Evolutionary conservation across 257 asterid genomes (phyloP), one percentile per base, ranked within the genome.

Genomic region (Solanum chiquidenum): DNA sequence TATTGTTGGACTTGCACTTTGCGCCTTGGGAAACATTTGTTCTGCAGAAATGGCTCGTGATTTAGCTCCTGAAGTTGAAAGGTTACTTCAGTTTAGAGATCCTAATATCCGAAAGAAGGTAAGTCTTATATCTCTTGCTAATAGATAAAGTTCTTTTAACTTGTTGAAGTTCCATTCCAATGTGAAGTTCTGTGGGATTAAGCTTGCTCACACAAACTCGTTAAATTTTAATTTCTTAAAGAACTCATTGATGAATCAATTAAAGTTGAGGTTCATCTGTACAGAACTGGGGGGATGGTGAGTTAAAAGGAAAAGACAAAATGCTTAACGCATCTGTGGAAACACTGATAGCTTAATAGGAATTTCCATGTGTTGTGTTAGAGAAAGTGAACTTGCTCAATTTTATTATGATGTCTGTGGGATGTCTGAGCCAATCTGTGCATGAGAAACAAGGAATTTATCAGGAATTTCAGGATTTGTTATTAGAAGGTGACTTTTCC

Each of bases 31-130:
- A 73, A 97, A 97, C 87, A 97, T 96, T 83, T 93, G 99, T 90
- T 97, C 99, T 85, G 99, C 98, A 83, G 99, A 97, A 93, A 97
- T 97, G 99, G 99, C 99, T 89, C 99, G 99, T 86, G 99, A 97
- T 90, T 97, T 97, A 90, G 99, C 99, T 64, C 99, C 98, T 38
- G 99, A 97, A 89, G 98, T 97, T 40, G 98, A 97, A 96, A 93
- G 98, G 87, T 91, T 97, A 87, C 97, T 97, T 84, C 98, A 96
- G 90, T 97, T 97, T 87, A 94, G 98, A 90, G 99, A 97, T 94
- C 99, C 99, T 89, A 97, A 97, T 90, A 89, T 96, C 89, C 92
- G 99, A 92, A 97, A 97, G 93, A 97, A 97, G 94, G 99, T 96
- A 92, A 91, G 93, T 80, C 69, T 82, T 82, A 18, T 49, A 82